Conservation (phyloP, 208 protist species). For the Trypanosoma rangeli region DNA sequence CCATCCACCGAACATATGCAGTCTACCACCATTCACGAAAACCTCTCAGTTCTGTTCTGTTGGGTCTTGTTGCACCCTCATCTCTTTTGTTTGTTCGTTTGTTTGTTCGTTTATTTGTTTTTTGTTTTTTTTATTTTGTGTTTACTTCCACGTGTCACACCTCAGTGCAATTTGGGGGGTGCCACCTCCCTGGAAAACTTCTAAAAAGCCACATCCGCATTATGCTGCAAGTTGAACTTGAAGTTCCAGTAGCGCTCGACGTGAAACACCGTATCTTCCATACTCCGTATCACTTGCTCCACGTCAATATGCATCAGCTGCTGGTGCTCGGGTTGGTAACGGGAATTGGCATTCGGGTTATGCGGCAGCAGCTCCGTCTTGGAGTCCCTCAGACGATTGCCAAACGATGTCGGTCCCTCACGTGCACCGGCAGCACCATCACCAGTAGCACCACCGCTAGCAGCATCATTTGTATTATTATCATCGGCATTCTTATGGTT, state of each 20-base stretch:
- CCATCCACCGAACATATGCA: neutral
- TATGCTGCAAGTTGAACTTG: constrained; percentile 57
- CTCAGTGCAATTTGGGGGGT: too few relatives aligned
- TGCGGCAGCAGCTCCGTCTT: constrained; percentile 53
- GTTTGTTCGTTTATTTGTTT: neutral
- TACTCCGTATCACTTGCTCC: constrained; percentile 44
- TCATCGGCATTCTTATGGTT: neutral
- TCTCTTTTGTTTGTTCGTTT: neutral
- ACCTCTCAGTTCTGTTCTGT: neutral
- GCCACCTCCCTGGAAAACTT: too few relatives aligned
- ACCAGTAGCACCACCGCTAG: neutral
- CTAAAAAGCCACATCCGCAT: neutral
- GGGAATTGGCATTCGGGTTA: constrained; percentile 32
- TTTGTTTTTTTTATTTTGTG: neutral
- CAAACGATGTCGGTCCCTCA: constrained; percentile 17
- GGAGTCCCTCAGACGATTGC: constrained; percentile 5
- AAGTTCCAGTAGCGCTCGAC: constrained; percentile 84
- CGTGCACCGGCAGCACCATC: constrained; percentile 8
- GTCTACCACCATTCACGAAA: neutral
- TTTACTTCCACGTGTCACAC: neutral
- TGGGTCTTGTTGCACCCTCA: neutral
- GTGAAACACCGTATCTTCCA: constrained; percentile 53
- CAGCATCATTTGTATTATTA: constrained; percentile 11
- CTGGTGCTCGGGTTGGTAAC: constrained; percentile 80
- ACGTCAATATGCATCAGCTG: constrained; percentile 56